phyloP scores from a whole-genome alignment of 1,284 basidiomycete genomes.

The Sphagnurus paluster region DNA sequence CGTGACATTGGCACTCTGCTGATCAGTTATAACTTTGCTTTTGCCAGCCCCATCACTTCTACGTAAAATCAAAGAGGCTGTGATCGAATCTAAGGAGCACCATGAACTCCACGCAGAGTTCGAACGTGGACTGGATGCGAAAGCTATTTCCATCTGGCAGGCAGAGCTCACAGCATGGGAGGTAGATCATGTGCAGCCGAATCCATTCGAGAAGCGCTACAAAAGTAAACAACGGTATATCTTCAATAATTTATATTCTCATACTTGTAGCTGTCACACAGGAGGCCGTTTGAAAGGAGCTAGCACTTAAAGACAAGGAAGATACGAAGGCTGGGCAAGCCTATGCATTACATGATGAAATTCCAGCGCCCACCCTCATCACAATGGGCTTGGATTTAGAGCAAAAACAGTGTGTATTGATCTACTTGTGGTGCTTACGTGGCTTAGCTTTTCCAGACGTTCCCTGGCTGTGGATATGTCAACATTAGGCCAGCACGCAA shows the following conservation, averaged over 20 bases:
- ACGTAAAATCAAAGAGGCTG: slow-evolving; percentile 17
- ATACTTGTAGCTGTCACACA: slow-evolving; percentile 11
- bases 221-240: slow-evolving; percentile 7
- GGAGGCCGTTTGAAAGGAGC: slow-evolving; percentile 2
- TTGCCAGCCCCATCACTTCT: slow-evolving; percentile 13
- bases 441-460: slow-evolving; percentile 1
- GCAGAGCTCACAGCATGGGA: slow-evolving; percentile 17
- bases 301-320: neutral
- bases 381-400: slow-evolving; percentile 6
- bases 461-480: slow-evolving; percentile 1
- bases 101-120: slow-evolving; percentile 13
- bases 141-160: slow-evolving; percentile 10
- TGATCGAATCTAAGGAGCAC: slow-evolving; percentile 7
- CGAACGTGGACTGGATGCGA: slow-evolving; percentile 3
- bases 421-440: neutral
- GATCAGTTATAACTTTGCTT: neutral
- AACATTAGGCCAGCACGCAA: slow-evolving; percentile 12
- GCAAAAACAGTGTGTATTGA: slow-evolving; percentile 16
- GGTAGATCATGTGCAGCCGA: slow-evolving; percentile 14
- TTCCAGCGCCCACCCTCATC: neutral
- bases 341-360: slow-evolving; percentile 1
- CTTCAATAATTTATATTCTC: neutral
- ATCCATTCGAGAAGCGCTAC: slow-evolving; percentile 13
- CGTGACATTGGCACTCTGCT: neutral
- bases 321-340: neutral